Base-by-base conservation (phyloP, 495 filamentous ascomycete species). In the Penicillium psychrofluorescens region DNA sequence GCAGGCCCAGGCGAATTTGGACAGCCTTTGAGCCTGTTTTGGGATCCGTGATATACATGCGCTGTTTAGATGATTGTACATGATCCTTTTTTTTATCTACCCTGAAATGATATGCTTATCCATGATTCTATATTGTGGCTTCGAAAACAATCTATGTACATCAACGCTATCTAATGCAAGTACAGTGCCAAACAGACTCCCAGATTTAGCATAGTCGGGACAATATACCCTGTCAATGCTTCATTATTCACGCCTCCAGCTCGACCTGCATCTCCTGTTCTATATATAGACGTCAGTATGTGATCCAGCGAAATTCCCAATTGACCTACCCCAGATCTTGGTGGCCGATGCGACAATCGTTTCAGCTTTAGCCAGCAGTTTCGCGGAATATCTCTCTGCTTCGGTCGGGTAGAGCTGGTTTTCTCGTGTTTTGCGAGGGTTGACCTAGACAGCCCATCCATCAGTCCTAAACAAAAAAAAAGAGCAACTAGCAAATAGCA, bases 261-360 rank as follows among this genome's bases (percentile, higher is more conserved):
- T 73, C 66, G 1, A 71, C 35, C 49, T 64, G 67, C 57, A 68
- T 62, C 46, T 74, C 66, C 11, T 59, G 64, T 27, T 68, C 70
- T 74, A 42, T 42, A 27, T 10, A 53, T 8, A 40, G 16, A 6
- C 1, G 42, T 53, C 38, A 58, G 40, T 29, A 40, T 34, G 6
- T 11, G 6, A 11, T 9, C 29, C 38, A 35, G 2, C 29, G 5
- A 0, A 0, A 35, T 8, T 7, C 33, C 7, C 13, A 48, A 32
- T 8, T 15, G 30, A 41, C 15, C 28, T 71, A 86, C 82, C 81
- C 79, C 83, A 88, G 10, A 90, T 61, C 44, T 77, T 76, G 60
- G 77, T 85, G n/a, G 86, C 85, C 35, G 80, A 81, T 22, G 76
- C 67, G 40, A 81, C 64, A 46, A 92, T 87, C 4, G 82, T 64